These are phyloP conservation scores for Fraxinus quadrangulata DNA, from an alignment of 257 asterid species.

Conservation along the genomic window DNA sequence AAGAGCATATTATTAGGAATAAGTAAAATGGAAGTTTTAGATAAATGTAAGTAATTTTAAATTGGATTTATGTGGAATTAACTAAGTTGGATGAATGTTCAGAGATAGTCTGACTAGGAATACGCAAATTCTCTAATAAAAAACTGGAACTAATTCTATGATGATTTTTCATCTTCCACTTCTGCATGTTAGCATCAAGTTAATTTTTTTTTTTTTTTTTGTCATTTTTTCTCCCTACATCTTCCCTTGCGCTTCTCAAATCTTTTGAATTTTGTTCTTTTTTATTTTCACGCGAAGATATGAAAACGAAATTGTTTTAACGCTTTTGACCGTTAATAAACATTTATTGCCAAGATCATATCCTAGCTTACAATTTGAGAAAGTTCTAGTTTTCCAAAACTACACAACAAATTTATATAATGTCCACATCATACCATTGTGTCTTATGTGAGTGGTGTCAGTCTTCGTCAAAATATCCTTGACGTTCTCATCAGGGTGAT, in stretches of 20 bases:
- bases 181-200: background rate
- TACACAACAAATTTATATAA: background rate
- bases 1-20: background rate
- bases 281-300: background rate
- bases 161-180: too few relatives aligned
- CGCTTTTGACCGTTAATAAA: background rate
- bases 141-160: background rate
- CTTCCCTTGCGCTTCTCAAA: slow-evolving; percentile 5
- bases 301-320: background rate
- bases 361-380: background rate
- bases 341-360: background rate
- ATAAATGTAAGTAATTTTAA: background rate
- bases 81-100: background rate
- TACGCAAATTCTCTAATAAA: background rate
- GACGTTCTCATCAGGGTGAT: background rate
- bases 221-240: background rate
- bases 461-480: background rate
- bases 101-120: background rate
- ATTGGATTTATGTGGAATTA: background rate
- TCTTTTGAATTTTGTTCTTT: slow-evolving; percentile 3
- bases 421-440: background rate
- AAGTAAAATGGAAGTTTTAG: background rate
- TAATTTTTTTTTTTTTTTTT: background rate
- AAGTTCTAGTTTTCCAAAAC: background rate
- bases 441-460: background rate